Evolutionary conservation across 2,329 filamentous ascomycete genomes (phyloP).

Genomic region (Colletotrichum sp.): DNA sequence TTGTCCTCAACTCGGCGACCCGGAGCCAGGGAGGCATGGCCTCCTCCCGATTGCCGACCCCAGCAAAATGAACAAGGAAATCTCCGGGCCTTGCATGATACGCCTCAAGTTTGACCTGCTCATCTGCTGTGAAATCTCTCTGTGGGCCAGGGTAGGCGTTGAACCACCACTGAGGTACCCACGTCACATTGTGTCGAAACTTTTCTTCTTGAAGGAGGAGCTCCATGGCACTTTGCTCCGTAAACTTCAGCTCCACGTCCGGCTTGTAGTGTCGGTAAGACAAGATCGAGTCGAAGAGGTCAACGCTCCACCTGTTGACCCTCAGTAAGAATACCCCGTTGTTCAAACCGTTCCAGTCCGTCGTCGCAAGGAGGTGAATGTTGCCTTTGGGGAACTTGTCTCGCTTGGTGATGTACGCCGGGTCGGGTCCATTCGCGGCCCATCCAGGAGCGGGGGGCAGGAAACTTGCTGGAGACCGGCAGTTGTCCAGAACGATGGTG

Average conservation of each 20-base stretch:
- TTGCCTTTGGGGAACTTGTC: not conserved
- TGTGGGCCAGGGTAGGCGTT: conserved; percentile 18
- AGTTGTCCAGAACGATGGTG: conserved; percentile 23
- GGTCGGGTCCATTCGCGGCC: not conserved
- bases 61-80: not conserved
- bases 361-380: conserved; percentile 13
- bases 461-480: conserved; percentile 8
- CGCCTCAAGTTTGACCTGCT: not conserved
- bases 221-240: conserved; percentile 25
- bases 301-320: conserved; percentile 17
- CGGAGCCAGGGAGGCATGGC: not conserved
- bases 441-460: not conserved
- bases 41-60: not conserved
- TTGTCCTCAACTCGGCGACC: not conserved
- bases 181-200: not conserved
- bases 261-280: conserved; percentile 21
- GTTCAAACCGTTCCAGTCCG: conserved; percentile 24
- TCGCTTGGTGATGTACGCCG: not conserved
- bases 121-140: not conserved
- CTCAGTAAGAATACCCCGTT: conserved; percentile 24
- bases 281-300: conserved; percentile 22
- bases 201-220: conserved; percentile 11
- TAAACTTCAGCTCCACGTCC: conserved; percentile 11
- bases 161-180: conserved; percentile 25
- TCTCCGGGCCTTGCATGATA: not conserved